Conservation (phyloP, 108 stramenopile genomes). For the Nitzschia palea region DNA sequence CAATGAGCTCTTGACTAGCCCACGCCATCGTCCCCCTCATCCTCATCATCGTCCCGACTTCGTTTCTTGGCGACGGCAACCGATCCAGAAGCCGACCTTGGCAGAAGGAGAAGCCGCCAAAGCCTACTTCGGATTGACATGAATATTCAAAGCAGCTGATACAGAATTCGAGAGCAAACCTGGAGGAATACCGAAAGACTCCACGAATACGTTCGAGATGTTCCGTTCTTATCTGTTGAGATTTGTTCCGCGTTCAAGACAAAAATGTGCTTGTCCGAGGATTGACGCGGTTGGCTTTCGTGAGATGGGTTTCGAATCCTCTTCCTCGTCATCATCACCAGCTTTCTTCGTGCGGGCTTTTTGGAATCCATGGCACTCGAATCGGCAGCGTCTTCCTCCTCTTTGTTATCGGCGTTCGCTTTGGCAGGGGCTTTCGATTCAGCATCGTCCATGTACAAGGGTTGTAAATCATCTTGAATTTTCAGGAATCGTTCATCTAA, state of each 20-base stretch:
- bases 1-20: no score
- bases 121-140: background rate
- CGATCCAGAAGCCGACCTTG: constrained; percentile 7
- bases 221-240: background rate
- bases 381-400: background rate
- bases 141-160: constrained; percentile 8
- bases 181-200: constrained; percentile 7
- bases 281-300: background rate
- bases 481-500: constrained; percentile 20
- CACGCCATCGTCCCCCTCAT: no score
- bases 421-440: background rate
- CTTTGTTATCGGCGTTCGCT: background rate
- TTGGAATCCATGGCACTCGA: background rate
- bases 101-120: background rate
- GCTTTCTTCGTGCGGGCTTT: background rate
- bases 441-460: background rate
- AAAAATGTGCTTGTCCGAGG: background rate
- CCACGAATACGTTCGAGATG: constrained; percentile 20
- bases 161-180: background rate
- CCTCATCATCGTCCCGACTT: constrained; percentile 15
- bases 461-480: constrained; percentile 11
- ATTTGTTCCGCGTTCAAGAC: background rate
- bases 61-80: constrained; percentile 14
- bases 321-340: constrained; percentile 14
- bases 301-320: background rate